Conservation (phyloP, 164 flowering plant species). For the Protea cynaroides region DNA sequence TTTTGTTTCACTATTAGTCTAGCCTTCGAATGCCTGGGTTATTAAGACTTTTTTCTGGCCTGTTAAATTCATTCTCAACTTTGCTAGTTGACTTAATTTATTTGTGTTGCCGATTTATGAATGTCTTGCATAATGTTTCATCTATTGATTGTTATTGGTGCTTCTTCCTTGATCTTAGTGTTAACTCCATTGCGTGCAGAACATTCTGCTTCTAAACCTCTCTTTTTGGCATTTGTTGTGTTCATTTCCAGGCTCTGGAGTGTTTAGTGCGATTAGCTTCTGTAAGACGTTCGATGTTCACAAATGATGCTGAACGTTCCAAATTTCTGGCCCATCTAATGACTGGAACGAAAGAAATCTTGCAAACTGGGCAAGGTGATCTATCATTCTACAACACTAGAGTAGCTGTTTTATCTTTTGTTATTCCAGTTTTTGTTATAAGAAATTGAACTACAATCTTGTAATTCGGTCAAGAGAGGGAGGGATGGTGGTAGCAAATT, state of each 20-base stretch:
- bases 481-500: too few species aligned
- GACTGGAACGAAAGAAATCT: conserved; percentile 93
- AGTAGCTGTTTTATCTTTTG: not conserved
- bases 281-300: conserved; percentile 87
- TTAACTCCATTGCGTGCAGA: not conserved
- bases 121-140: too few species aligned
- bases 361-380: conserved; percentile 86
- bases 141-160: too few species aligned
- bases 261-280: conserved; percentile 96
- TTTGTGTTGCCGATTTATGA: too few species aligned
- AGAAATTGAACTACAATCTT: not conserved
- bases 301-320: conserved; percentile 75
- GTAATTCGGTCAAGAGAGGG: not conserved
- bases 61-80: too few species aligned
- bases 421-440: not conserved
- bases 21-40: too few species aligned
- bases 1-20: too few species aligned
- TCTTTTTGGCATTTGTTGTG: not conserved
- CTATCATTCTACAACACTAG: conserved; percentile 1
- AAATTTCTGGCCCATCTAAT: conserved; percentile 90
- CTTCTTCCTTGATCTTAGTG: not conserved
- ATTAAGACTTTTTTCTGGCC: too few species aligned
- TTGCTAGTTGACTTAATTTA: too few species aligned
- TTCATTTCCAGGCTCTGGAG: conserved; percentile 69
- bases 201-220: not conserved